Conservation (phyloP, 2,329 filamentous ascomycete species). For the Xylariaceae sp. region DNA sequence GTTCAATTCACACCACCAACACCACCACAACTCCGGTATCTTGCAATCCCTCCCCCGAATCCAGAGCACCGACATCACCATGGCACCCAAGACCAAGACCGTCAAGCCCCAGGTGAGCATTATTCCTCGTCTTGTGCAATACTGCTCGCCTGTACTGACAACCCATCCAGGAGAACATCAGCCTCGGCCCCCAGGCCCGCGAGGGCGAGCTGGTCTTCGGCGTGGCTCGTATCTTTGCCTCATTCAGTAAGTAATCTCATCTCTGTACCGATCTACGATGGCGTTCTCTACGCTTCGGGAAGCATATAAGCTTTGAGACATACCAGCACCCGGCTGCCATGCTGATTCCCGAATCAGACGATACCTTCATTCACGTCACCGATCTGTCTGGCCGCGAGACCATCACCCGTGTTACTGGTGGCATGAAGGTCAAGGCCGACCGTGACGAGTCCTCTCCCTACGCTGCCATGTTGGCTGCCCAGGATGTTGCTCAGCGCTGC, state of each 20-base stretch:
- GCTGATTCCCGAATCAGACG: constrained; percentile 42
- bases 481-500: constrained; percentile 90
- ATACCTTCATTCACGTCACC: constrained; percentile 97
- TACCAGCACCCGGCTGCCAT: too few species aligned
- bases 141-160: constrained; percentile 1
- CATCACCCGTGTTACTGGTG: constrained; percentile 99
- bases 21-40: too few species aligned
- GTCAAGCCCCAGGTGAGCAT: constrained; percentile 53
- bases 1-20: too few species aligned
- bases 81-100: constrained; percentile 96
- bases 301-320: not conserved
- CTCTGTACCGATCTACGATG: not conserved
- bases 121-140: not conserved
- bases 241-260: constrained; percentile 55
- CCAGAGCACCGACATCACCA: constrained; percentile 52
- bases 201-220: constrained; percentile 99
- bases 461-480: constrained; percentile 99
- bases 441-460: constrained; percentile 99
- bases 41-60: too few species aligned
- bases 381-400: constrained; percentile 98
- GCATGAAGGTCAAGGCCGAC: constrained; percentile 99
- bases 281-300: not conserved
- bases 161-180: constrained; percentile 91
- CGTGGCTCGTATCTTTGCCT: constrained; percentile 97
- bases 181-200: constrained; percentile 91